Conservation (phyloP, 2,329 filamentous ascomycete genomes). For the Bipolaris cookei region DNA sequence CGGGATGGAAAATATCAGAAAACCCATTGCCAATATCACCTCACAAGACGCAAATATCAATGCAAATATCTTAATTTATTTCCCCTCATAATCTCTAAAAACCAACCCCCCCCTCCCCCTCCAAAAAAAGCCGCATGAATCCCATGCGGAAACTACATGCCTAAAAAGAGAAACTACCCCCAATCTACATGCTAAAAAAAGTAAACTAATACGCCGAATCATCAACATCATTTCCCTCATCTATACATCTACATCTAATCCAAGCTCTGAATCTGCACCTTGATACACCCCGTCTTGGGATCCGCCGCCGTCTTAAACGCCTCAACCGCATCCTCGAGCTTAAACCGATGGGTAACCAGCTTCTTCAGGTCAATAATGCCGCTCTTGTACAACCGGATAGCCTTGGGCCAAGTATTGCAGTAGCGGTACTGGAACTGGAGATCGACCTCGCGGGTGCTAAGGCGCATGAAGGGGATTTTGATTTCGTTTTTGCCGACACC, state of each 20-base stretch:
- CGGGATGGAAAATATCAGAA: too few species aligned
- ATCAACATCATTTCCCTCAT: background rate
- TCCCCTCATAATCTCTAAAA: too few species aligned
- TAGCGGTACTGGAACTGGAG: constrained; percentile 97
- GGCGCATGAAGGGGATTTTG: constrained; percentile 91
- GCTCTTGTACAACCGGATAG: constrained; percentile 84
- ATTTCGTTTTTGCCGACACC: constrained; percentile 96
- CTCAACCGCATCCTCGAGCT: constrained; percentile 83
- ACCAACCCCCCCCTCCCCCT: too few species aligned
- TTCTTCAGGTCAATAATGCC: constrained; percentile 81
- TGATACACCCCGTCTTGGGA: constrained; percentile 93
- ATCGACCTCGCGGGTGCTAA: constrained; percentile 90
- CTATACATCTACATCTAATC: constrained; percentile 22
- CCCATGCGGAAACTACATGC: too few species aligned
- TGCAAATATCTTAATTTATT: too few species aligned
- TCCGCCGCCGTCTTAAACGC: constrained; percentile 90
- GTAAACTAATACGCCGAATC: background rate
- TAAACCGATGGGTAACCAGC: constrained; percentile 85
- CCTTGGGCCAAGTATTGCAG: constrained; percentile 92
- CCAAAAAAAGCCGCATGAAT: background rate
- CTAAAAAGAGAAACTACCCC: background rate
- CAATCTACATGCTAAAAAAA: background rate
- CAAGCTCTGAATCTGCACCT: constrained; percentile 87
- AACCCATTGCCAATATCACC: too few species aligned
- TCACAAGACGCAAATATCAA: too few species aligned